phyloP scores from a whole-genome alignment of 495 filamentous ascomycete genomes.

The Hypoxylon rickii region DNA sequence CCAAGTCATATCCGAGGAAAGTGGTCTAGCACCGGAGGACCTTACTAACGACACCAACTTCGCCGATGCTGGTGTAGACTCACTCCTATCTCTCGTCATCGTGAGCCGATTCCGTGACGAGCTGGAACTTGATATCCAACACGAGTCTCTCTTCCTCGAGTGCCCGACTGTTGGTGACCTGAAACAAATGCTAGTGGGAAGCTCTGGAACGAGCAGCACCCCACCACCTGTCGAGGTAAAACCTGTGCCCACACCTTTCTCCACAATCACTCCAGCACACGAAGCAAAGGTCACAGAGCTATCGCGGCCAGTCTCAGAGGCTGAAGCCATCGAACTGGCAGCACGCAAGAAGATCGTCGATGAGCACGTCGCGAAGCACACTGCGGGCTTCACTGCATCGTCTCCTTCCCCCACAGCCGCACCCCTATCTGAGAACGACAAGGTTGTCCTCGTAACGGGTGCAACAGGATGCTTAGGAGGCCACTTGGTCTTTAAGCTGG shows the following conservation, averaged over 20 bases:
- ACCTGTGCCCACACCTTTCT: conserved; percentile 40
- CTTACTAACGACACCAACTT: conserved; percentile 48
- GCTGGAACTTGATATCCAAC: conserved; percentile 50
- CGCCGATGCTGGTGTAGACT: conserved; percentile 52
- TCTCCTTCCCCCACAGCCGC: conserved; percentile 67
- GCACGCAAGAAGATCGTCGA: conserved; percentile 54
- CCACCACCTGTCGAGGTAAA: conserved; percentile 45
- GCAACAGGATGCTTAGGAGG: conserved; percentile 49
- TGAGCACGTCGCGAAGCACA: conserved; percentile 63
- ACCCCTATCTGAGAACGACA: conserved; percentile 60
- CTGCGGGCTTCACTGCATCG: conserved; percentile 57
- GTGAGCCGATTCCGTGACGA: conserved; percentile 47
- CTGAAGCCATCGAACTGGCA: conserved; percentile 57
- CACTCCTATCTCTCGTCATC: conserved; percentile 52
- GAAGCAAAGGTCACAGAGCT: not conserved
- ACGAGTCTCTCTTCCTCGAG: conserved; percentile 43
- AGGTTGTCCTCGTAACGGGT: conserved; percentile 56
- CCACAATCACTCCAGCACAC: conserved; percentile 43
- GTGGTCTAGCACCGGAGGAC: conserved; percentile 58
- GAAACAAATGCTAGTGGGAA: conserved; percentile 62
- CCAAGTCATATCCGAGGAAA: not conserved
- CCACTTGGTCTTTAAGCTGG: conserved; percentile 47
- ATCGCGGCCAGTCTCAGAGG: conserved; percentile 36
- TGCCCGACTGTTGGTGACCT: conserved; percentile 41
- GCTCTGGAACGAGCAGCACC: conserved; percentile 58